phyloP scores from a whole-genome alignment of 2,329 filamentous ascomycete genomes.

The Lasiodiplodia gonubiensis region DNA sequence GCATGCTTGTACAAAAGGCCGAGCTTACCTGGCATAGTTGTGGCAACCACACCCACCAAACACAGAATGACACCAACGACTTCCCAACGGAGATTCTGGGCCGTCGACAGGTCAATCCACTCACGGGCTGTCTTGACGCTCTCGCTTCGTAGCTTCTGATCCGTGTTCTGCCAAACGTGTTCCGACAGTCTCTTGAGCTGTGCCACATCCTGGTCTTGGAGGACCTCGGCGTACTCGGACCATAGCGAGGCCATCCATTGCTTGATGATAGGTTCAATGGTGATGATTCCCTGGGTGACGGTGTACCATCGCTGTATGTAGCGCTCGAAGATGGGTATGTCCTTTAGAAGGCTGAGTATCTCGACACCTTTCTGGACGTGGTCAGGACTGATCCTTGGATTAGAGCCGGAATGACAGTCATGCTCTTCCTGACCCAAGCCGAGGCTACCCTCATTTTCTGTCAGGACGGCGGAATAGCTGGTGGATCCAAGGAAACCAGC shows the following conservation, averaged over 20 bases:
- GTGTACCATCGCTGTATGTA: conserved; percentile 44
- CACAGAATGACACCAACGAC: conserved; percentile 49
- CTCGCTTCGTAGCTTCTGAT: conserved; percentile 43
- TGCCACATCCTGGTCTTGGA: conserved; percentile 34
- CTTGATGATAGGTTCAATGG: conserved; percentile 44
- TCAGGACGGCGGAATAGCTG: conserved; percentile 28
- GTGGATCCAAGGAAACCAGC: conserved; percentile 27
- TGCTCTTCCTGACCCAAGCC: conserved; percentile 4
- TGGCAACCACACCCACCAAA: conserved; percentile 43
- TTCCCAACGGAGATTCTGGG: conserved; percentile 51
- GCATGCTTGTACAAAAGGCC: too few species aligned
- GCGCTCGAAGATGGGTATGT: conserved; percentile 36
- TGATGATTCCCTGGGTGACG: conserved; percentile 40
- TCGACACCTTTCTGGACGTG: conserved; percentile 39
- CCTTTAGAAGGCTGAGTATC: conserved; percentile 38
- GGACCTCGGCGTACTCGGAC: conserved; percentile 37
- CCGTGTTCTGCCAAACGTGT: conserved; percentile 51
- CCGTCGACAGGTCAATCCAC: conserved; percentile 48
- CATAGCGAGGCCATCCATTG: conserved; percentile 39
- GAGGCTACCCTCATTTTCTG: conserved; percentile 24
- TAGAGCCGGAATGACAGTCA: conserved; percentile 5
- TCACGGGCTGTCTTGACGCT: conserved; percentile 46
- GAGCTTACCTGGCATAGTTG: conserved; percentile 37
- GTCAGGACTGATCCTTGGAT: conserved; percentile 9
- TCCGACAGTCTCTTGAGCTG: conserved; percentile 47